Evolutionary conservation across 1,139 yeast species (phyloP).

Genomic region (Candida buenavistaensis): DNA sequence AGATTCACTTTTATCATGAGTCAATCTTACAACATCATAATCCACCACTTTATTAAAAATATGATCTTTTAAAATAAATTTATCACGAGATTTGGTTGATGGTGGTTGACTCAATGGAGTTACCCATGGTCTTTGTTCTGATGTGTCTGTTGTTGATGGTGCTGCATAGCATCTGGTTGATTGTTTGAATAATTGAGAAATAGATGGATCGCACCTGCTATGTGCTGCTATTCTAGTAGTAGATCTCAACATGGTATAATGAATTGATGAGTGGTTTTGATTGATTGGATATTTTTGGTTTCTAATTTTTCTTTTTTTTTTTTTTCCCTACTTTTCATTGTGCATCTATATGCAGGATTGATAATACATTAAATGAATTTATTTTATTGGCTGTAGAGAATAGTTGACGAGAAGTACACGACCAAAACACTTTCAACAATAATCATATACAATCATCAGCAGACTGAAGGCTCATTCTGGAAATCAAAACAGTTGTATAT

Average conservation of each 20-base stretch:
- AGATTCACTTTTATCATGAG: conserved; percentile 46
- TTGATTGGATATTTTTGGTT: background rate
- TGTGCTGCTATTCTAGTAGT: conserved; percentile 7
- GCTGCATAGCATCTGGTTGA: conserved; percentile 10
- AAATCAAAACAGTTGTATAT: no score
- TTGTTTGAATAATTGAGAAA: conserved; percentile 7
- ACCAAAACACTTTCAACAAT: no score
- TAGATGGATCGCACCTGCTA: background rate
- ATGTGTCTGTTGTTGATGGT: conserved; percentile 3
- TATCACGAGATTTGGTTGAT: no score
- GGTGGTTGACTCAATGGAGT: conserved; percentile 13
- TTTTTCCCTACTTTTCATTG: no score
- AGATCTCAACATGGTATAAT: conserved; percentile 14
- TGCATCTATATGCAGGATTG: no score
- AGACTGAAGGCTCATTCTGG: no score
- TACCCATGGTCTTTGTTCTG: conserved; percentile 7
- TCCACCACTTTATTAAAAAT: conserved; percentile 47
- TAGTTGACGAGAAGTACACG: no score
- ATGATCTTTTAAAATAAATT: conserved; percentile 19
- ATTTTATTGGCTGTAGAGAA: conserved; percentile 7
- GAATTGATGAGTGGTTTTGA: no score
- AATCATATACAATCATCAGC: no score
- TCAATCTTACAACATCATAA: conserved; percentile 49
- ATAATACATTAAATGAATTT: no score
- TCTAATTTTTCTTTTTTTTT: background rate